Evolutionary conservation across 2,329 filamentous ascomycete genomes (phyloP).

Genomic region (Chaetomium olivaceum): DNA sequence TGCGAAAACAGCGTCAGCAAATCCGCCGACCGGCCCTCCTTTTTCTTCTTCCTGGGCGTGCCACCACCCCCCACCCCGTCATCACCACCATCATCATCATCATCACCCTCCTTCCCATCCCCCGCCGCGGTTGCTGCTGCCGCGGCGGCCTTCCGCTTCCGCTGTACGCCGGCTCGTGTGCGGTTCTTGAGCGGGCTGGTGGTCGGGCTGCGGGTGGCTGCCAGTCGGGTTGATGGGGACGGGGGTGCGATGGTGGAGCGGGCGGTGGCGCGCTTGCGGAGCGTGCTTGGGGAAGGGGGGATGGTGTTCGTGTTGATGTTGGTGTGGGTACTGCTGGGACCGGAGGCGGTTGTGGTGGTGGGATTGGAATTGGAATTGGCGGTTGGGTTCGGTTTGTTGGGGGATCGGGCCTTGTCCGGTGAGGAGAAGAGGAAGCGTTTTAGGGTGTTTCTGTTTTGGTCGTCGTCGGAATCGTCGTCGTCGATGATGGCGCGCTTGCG

Average conservation of each 20-base stretch:
- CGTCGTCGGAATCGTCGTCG: constrained; percentile 28
- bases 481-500: constrained; percentile 33
- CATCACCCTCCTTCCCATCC: constrained; percentile 25
- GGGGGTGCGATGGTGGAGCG: constrained; percentile 26
- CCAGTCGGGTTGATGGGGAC: constrained; percentile 2
- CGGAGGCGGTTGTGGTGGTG: neutral
- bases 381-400: neutral
- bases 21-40: constrained; percentile 57
- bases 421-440: constrained; percentile 56
- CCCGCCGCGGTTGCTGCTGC: constrained; percentile 40
- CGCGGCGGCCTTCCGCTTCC: constrained; percentile 25
- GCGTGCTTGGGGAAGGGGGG: constrained; percentile 42
- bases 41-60: constrained; percentile 33
- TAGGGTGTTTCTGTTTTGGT: constrained; percentile 45
- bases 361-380: too few relatives aligned
- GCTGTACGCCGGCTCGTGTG: constrained; percentile 35
- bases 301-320: neutral
- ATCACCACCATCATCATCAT: constrained; percentile 26
- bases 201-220: constrained; percentile 41
- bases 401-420: constrained; percentile 43
- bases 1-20: constrained; percentile 62
- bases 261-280: constrained; percentile 37
- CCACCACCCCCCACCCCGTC: too few relatives aligned
- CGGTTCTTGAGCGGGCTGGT: constrained; percentile 48
- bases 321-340: too few relatives aligned